Evolutionary conservation across 768 basidiomycete genomes (phyloP).

Genomic region (Hypholoma sublateritium): DNA sequence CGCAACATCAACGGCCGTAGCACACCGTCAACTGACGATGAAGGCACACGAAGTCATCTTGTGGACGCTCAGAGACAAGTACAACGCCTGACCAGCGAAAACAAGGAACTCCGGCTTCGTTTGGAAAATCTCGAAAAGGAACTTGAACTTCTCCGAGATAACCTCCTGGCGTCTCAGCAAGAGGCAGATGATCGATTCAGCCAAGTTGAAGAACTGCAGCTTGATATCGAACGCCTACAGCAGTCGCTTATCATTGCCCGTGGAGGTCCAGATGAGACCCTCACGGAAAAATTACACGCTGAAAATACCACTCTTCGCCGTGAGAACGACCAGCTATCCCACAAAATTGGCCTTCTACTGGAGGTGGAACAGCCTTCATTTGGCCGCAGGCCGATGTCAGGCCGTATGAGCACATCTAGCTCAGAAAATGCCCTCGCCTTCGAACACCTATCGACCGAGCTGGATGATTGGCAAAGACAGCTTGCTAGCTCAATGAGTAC

Average conservation of each 20-base stretch:
- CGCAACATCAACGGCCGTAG: conserved; percentile 68
- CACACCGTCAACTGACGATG: conserved; percentile 81
- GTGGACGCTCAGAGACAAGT: conserved; percentile 75
- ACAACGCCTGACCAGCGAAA: conserved; percentile 70
- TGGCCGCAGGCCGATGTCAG: conserved; percentile 63
- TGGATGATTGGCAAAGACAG: conserved; percentile 87
- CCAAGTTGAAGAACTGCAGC: conserved; percentile 78
- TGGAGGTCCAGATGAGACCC: conserved; percentile 72
- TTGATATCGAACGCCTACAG: conserved; percentile 76
- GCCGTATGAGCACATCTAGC: conserved; percentile 73
- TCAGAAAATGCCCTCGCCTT: conserved; percentile 79
- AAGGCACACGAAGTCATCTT: conserved; percentile 69
- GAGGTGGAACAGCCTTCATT: conserved; percentile 83
- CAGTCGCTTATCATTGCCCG: conserved; percentile 73
- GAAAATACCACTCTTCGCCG: conserved; percentile 79
- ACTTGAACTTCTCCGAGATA: conserved; percentile 67
- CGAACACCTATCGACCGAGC: conserved; percentile 75
- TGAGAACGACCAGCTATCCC: conserved; percentile 88
- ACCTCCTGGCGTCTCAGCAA: conserved; percentile 67
- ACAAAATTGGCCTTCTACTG: conserved; percentile 86
- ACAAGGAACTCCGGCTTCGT: conserved; percentile 72
- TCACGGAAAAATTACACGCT: conserved; percentile 77
- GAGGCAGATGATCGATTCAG: conserved; percentile 77
- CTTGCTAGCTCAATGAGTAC: conserved; percentile 77
- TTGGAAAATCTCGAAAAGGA: conserved; percentile 77